Conservation (phyloP, 2,329 filamentous ascomycete species). For the Apiospora arundinis region DNA sequence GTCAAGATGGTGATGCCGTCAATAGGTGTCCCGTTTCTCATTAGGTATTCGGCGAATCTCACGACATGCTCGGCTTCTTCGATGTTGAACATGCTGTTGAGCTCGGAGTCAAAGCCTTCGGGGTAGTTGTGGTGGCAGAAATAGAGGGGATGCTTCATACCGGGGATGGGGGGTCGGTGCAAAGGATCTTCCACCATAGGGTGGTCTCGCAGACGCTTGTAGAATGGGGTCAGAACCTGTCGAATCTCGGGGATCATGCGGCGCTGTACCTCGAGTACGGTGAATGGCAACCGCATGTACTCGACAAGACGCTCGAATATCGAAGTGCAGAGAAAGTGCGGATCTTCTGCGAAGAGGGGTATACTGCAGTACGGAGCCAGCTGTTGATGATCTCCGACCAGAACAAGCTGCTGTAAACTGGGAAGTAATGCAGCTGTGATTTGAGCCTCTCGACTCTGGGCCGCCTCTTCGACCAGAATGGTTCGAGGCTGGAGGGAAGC, state of each 20-base stretch:
- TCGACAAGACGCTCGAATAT: conserved; percentile 80
- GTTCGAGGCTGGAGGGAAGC: conserved; percentile 69
- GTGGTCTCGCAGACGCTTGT: conserved; percentile 53
- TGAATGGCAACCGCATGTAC: conserved; percentile 65
- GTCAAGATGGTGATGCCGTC: conserved; percentile 79
- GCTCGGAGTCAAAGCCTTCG: conserved; percentile 66
- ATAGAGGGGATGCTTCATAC: conserved; percentile 49
- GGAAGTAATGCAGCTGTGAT: conserved; percentile 58
- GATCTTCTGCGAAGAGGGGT: conserved; percentile 60
- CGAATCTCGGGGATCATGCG: conserved; percentile 57
- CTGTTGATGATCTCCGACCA: conserved; percentile 82
- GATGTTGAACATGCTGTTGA: conserved; percentile 71
- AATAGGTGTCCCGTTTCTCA: conserved; percentile 66
- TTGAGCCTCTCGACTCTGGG: conserved; percentile 73
- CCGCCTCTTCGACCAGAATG: conserved; percentile 80
- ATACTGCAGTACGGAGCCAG: conserved; percentile 73
- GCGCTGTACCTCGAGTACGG: conserved; percentile 71
- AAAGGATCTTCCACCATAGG: conserved; percentile 42
- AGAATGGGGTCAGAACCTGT: conserved; percentile 53
- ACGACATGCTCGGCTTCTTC: conserved; percentile 80
- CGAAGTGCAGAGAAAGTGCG: conserved; percentile 74
- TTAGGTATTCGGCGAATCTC: conserved; percentile 73
- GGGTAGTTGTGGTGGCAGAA: conserved; percentile 64
- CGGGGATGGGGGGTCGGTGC: conserved; percentile 49
- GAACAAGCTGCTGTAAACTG: conserved; percentile 58